Evolutionary conservation across 2,329 filamentous ascomycete genomes (phyloP).

Genomic region (Aspergillus fructus): DNA sequence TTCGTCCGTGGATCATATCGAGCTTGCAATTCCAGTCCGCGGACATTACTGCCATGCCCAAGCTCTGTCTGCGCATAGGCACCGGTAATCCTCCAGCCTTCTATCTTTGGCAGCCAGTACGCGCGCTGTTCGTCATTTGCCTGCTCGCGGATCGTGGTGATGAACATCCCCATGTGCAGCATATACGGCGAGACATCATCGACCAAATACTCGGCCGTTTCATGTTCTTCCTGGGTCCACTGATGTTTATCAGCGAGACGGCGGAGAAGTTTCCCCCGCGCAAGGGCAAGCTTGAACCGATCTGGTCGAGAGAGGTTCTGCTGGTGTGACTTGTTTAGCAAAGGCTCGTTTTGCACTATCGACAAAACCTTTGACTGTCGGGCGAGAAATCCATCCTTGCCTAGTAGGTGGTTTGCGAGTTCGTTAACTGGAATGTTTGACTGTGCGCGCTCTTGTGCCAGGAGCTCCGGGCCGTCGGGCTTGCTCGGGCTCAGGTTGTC

Average conservation of each 20-base stretch:
- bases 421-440: constrained; percentile 47
- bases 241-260: constrained; percentile 46
- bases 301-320: constrained; percentile 53
- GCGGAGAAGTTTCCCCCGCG: constrained; percentile 52
- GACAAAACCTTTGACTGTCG: constrained; percentile 48
- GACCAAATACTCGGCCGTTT: constrained; percentile 53
- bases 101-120: constrained; percentile 52
- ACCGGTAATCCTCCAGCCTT: constrained; percentile 52
- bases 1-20: constrained; percentile 47
- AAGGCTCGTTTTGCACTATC: constrained; percentile 47
- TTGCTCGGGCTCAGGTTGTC: constrained; percentile 48
- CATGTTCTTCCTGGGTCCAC: constrained; percentile 52
- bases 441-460: constrained; percentile 46
- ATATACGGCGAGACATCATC: constrained; percentile 56
- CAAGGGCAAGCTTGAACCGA: constrained; percentile 53
- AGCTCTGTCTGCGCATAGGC: constrained; percentile 55
- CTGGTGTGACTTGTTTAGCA: constrained; percentile 52
- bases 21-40: constrained; percentile 50
- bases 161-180: constrained; percentile 54
- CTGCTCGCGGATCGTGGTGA: constrained; percentile 52
- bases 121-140: constrained; percentile 47
- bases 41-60: constrained; percentile 54
- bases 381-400: constrained; percentile 48
- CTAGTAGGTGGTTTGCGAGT: constrained; percentile 48
- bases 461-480: constrained; percentile 46